Evolutionary conservation across 1,139 yeast species (phyloP).

Genomic region (Kodamaea arcana): DNA sequence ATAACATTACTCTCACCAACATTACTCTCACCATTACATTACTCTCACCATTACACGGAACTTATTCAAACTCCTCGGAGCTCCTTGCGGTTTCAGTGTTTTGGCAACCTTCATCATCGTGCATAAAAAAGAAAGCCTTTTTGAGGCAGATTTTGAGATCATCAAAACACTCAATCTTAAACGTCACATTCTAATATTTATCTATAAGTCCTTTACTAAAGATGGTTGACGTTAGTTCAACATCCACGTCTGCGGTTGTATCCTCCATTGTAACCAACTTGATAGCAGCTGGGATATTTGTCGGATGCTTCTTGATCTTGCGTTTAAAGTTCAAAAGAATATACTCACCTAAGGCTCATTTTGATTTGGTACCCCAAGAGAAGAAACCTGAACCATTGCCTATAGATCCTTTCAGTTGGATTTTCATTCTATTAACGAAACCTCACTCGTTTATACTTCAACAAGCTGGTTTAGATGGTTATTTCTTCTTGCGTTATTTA

Average conservation of each 20-base stretch:
- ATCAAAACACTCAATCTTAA: neutral
- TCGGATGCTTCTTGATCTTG: conserved; percentile 49
- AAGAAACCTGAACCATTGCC: conserved; percentile 63
- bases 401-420: conserved; percentile 61
- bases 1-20: no score
- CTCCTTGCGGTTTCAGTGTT: no score
- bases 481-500: conserved; percentile 59
- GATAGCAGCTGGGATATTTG: conserved; percentile 49
- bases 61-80: no score
- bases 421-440: conserved; percentile 50
- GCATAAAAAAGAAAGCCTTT: no score
- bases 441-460: conserved; percentile 64
- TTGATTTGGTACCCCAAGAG: conserved; percentile 55
- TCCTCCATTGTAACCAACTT: conserved; percentile 57
- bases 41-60: no score
- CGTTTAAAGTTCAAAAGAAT: conserved; percentile 57
- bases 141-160: no score
- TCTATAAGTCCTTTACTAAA: conserved; percentile 2
- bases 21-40: no score
- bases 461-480: conserved; percentile 75
- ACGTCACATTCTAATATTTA: neutral
- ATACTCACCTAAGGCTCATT: conserved; percentile 64
- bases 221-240: conserved; percentile 20
- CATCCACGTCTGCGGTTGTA: conserved; percentile 64
- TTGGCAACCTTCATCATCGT: no score